Conservation (phyloP, 2,329 filamentous ascomycete genomes). For the Colletotrichum echinochloae region DNA sequence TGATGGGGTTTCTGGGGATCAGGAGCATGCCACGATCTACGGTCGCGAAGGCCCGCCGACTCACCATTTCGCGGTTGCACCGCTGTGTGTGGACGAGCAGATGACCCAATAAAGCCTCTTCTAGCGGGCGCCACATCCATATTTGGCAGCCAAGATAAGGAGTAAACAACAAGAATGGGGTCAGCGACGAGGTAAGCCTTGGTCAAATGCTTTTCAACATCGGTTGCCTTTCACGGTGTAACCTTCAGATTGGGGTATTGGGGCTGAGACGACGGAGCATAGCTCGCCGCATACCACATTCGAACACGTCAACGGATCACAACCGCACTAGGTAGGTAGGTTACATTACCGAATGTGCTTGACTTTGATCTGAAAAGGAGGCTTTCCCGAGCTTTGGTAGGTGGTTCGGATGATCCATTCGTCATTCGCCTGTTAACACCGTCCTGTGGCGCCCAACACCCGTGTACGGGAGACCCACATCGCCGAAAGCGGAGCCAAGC, state of each 20-base stretch:
- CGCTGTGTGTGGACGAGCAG: not conserved
- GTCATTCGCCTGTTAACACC: not conserved
- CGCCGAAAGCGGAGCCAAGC: not conserved
- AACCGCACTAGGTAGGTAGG: not conserved
- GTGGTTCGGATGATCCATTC: not conserved
- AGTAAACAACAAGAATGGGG: not conserved
- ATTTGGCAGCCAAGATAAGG: not conserved
- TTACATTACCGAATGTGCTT: not conserved
- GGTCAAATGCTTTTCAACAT: not conserved
- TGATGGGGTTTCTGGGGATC: not conserved
- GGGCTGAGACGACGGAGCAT: constrained; percentile 37
- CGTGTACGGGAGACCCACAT: not conserved
- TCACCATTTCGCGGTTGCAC: not conserved
- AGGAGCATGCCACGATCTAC: constrained; percentile 20
- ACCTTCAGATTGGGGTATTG: constrained; percentile 21
- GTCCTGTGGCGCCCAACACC: not conserved
- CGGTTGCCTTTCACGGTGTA: not conserved
- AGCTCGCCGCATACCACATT: constrained; percentile 33
- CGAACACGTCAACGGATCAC: constrained; percentile 24
- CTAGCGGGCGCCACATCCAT: not conserved
- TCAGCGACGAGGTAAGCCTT: not conserved
- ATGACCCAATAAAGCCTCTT: not conserved
- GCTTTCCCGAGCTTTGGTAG: not conserved
- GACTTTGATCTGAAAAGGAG: not conserved
- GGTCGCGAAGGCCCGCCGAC: constrained; percentile 18